These are phyloP conservation scores for Haberlea rhodopensis DNA, from an alignment of 257 asterid species.

Conservation along the genomic window DNA sequence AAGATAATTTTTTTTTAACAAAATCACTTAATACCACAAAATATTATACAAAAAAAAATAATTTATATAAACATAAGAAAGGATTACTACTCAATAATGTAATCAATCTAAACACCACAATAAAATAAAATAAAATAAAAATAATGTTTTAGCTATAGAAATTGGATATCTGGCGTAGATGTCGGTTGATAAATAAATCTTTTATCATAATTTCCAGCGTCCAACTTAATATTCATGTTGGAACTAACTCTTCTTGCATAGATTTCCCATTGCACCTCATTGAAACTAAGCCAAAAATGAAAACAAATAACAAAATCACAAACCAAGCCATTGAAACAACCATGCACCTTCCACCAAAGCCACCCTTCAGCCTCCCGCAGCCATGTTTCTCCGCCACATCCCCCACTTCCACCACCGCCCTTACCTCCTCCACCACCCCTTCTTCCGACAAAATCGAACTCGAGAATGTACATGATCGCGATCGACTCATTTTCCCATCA, in stretches of 20 bases:
- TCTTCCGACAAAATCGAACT: slow-evolving; percentile 20
- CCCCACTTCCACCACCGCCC: background rate
- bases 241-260: slow-evolving; percentile 29
- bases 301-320: slow-evolving; percentile 26
- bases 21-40: too few relatives aligned
- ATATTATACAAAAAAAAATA: too few relatives aligned
- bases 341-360: slow-evolving; percentile 21
- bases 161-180: too few relatives aligned
- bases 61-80: too few relatives aligned
- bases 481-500: background rate
- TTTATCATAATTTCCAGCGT: too few relatives aligned
- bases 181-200: too few relatives aligned
- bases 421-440: slow-evolving; percentile 19
- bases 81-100: background rate
- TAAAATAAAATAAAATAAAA: too few relatives aligned
- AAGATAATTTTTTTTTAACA: too few relatives aligned
- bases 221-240: slow-evolving; percentile 39
- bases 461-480: slow-evolving; percentile 10
- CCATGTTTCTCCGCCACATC: slow-evolving; percentile 18
- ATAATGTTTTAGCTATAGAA: too few relatives aligned
- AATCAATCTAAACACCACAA: background rate
- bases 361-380: background rate
- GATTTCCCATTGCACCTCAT: slow-evolving; percentile 26
- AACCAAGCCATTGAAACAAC: slow-evolving; percentile 27
- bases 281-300: slow-evolving; percentile 28